Conservation (phyloP, 345 rosid genomes). For the Rhodomyrtus tomentosa region DNA sequence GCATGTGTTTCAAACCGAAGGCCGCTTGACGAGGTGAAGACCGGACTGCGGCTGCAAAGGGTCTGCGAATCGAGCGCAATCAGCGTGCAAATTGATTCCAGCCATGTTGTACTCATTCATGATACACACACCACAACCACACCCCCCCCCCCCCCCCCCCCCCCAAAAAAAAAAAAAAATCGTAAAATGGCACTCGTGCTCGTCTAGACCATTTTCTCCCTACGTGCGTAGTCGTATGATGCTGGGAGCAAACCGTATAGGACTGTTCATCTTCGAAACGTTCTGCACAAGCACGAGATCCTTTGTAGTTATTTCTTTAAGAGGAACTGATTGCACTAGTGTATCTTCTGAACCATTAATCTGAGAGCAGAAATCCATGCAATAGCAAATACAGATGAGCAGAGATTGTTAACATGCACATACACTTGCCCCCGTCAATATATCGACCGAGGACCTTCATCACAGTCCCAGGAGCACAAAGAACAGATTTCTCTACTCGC, state of each 20-base stretch:
- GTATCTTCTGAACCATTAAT: background rate
- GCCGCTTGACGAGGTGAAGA: background rate
- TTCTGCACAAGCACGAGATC: background rate
- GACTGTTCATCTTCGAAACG: background rate
- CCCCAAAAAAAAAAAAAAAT: too few relatives aligned
- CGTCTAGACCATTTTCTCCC: background rate
- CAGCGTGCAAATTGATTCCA: background rate
- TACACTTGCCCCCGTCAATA: constrained; percentile 28
- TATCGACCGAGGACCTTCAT: constrained; percentile 19
- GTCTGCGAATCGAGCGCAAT: background rate
- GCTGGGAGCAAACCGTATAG: background rate
- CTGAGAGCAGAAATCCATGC: background rate
- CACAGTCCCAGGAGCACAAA: constrained; percentile 16
- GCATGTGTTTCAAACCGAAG: constrained; percentile 1
- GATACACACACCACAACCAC: background rate
- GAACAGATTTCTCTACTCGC: constrained; percentile 28
- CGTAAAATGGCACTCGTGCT: background rate
- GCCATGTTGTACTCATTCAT: background rate
- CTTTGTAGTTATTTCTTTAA: background rate
- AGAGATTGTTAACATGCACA: constrained; percentile 7
- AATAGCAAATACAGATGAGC: background rate
- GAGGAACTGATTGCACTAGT: background rate
- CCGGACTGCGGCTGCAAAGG: background rate
- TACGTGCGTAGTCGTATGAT: background rate
- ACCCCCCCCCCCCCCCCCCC: too few relatives aligned